phyloP scores from a whole-genome alignment of 768 basidiomycete species.

The Mycena crocata region DNA sequence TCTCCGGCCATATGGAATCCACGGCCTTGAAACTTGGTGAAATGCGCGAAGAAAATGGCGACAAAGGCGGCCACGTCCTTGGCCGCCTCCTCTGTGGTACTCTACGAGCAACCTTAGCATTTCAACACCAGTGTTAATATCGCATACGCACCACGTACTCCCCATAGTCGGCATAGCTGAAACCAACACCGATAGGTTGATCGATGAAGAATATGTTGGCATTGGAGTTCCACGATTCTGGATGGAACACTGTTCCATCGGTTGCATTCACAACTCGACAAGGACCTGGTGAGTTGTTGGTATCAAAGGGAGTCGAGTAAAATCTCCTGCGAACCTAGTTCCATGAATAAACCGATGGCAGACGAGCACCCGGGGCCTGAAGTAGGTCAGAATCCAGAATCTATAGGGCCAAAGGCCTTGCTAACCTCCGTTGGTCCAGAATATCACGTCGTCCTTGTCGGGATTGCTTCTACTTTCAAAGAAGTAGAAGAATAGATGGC shows the following conservation, averaged over 20 bases:
- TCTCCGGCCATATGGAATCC: conserved; percentile 59
- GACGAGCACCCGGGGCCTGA: conserved; percentile 18
- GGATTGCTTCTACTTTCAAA: conserved; percentile 65
- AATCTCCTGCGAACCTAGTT: neutral
- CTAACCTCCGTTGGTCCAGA: conserved; percentile 64
- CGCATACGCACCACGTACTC: conserved; percentile 3
- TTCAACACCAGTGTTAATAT: neutral
- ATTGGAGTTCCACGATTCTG: conserved; percentile 62
- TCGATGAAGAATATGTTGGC: conserved; percentile 61
- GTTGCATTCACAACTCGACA: conserved; percentile 57
- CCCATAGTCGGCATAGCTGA: conserved; percentile 57
- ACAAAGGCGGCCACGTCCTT: conserved; percentile 67
- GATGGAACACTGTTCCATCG: conserved; percentile 53
- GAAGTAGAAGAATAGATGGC: conserved; percentile 67
- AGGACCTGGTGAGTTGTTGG: conserved; percentile 42
- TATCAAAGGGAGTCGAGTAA: neutral
- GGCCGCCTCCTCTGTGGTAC: conserved; percentile 64
- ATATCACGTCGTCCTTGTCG: conserved; percentile 56
- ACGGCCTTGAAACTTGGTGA: conserved; percentile 63
- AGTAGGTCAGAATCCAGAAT: neutral
- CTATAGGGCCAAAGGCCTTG: neutral
- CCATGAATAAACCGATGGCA: conserved; percentile 14
- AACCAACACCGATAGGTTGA: conserved; percentile 60
- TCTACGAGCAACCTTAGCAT: conserved; percentile 39
- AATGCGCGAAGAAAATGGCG: conserved; percentile 66